Evolutionary conservation across 495 filamentous ascomycete species (phyloP).

Genomic region (Ramalina intermedia): DNA sequence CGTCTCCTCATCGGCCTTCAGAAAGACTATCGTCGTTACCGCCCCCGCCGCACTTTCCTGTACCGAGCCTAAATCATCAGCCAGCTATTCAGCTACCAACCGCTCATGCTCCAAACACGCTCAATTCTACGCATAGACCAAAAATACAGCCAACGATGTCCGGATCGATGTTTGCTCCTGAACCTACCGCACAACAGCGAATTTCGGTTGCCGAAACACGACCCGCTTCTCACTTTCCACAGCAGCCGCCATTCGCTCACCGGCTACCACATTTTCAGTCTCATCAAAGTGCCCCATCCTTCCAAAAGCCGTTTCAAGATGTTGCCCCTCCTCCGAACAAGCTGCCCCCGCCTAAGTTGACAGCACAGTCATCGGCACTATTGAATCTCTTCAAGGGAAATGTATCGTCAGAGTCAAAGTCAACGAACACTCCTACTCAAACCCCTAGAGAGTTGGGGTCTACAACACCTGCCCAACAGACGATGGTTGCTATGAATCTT

Average conservation of each 20-base stretch:
- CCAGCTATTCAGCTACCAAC: no score
- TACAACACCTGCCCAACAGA: neutral
- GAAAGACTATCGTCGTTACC: constrained; percentile 20
- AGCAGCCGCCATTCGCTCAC: no score
- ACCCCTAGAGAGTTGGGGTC: neutral
- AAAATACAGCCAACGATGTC: no score
- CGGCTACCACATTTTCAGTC: neutral
- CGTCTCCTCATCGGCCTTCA: constrained; percentile 24
- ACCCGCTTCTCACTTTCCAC: no score
- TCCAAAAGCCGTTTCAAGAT: neutral
- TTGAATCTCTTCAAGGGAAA: constrained; percentile 48
- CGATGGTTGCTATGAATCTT: neutral
- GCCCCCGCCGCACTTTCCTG: constrained; percentile 31
- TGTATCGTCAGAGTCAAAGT: neutral
- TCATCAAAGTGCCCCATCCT: neutral
- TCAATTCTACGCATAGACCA: no score
- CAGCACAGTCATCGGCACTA: constrained; percentile 45
- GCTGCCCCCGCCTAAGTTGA: constrained; percentile 46
- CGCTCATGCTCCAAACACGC: no score
- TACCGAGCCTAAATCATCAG: constrained; percentile 10
- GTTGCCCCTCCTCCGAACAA: constrained; percentile 36
- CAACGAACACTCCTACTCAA: neutral
- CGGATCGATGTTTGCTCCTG: no score
- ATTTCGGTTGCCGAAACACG: no score
- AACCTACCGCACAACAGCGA: no score